Evolutionary conservation across 148 eudicot species (phyloP).

Genomic region (Hydrangea macrophylla): DNA sequence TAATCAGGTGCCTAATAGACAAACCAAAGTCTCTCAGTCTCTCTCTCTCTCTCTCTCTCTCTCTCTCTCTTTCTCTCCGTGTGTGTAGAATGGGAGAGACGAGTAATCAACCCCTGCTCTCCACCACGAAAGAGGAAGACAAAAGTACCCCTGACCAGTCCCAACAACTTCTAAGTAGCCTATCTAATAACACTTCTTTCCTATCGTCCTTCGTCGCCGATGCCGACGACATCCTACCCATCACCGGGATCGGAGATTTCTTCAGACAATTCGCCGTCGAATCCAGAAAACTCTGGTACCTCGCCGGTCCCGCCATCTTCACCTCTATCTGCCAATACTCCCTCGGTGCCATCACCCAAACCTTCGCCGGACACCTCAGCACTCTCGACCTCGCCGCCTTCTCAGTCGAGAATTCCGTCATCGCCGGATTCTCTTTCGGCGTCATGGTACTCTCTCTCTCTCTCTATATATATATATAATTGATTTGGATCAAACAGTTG

Average conservation of each 20-base stretch:
- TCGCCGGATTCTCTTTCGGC: conserved; percentile 46
- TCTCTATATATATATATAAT: too few species aligned
- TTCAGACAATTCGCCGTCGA: conserved; percentile 23
- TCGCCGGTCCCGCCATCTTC: conserved; percentile 48
- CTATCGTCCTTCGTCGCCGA: neutral
- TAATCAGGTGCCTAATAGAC: too few species aligned
- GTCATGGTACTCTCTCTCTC: conserved; percentile 27
- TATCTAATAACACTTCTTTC: too few species aligned
- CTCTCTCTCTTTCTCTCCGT: too few species aligned
- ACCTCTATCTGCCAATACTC: conserved; percentile 45
- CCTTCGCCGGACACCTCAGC: conserved; percentile 50
- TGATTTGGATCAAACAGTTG: too few species aligned
- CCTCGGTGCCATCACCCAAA: conserved; percentile 44
- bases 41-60: too few species aligned
- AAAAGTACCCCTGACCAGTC: too few species aligned
- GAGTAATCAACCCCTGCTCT: too few species aligned
- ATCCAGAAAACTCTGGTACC: conserved; percentile 39
- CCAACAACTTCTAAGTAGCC: too few species aligned
- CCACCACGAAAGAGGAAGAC: too few species aligned
- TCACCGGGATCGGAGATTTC: conserved; percentile 17
- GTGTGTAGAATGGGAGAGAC: too few species aligned
- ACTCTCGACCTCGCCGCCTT: conserved; percentile 46
- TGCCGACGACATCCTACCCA: conserved; percentile 21
- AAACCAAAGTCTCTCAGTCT: too few species aligned
- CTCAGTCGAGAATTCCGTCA: conserved; percentile 40